Evolutionary conservation across 148 eudicot species (phyloP).

Genomic region (Chenopodium quinoa): DNA sequence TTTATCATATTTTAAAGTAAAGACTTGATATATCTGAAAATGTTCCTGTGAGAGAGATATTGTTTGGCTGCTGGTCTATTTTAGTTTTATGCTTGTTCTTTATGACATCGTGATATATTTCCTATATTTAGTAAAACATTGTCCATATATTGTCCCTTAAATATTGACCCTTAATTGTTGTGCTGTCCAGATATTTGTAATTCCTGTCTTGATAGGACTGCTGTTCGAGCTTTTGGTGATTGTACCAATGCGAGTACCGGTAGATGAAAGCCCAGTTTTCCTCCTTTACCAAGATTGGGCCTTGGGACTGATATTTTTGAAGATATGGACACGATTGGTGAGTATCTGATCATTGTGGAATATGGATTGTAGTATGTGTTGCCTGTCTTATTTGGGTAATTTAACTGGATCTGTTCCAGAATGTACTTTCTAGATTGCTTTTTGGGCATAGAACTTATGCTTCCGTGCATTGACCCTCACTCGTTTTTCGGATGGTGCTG

Average conservation of each 20-base stretch:
- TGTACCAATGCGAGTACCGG: slow-evolving; percentile 96
- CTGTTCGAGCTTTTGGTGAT: slow-evolving; percentile 95
- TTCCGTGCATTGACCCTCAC: not conserved
- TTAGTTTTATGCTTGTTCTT: not conserved
- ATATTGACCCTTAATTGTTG: slow-evolving; percentile 5
- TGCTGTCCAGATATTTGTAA: slow-evolving; percentile 68
- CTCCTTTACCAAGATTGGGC: slow-evolving; percentile 99
- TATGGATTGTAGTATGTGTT: not conserved
- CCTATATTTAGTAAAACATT: not conserved
- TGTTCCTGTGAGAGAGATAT: not conserved
- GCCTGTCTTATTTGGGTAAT: not conserved
- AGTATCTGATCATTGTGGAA: slow-evolving; percentile 25
- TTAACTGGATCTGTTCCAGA: not conserved
- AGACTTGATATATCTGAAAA: not conserved
- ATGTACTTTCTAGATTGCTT: not conserved
- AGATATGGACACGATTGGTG: slow-evolving; percentile 97
- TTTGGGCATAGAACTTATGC: not conserved
- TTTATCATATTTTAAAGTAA: not conserved
- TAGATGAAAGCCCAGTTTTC: slow-evolving; percentile 98
- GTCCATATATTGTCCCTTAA: not conserved
- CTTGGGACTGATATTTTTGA: slow-evolving; percentile 80
- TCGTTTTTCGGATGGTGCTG: not conserved
- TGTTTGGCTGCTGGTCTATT: not conserved
- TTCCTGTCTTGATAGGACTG: slow-evolving; percentile 88
- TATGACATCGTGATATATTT: not conserved